Evolutionary conservation across 495 filamentous ascomycete species (phyloP).

Genomic region (Penicillium verhagenii): DNA sequence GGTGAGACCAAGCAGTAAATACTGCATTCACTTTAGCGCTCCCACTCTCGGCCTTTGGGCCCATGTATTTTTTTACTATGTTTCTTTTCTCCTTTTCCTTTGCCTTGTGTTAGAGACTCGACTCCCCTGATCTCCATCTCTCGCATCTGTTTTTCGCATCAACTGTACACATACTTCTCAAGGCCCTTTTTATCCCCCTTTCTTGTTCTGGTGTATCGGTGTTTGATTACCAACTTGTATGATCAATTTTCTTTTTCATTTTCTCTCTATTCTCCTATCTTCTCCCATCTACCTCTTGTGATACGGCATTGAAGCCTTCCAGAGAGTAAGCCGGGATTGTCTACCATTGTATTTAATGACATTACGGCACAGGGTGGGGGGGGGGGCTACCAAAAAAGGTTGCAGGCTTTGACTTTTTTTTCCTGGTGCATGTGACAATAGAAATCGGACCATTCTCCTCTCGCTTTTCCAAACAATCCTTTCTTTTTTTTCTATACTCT

Average conservation of each 20-base stretch:
- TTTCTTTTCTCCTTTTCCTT: conserved; percentile 19
- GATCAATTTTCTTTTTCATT: conserved; percentile 24
- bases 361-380: conserved; percentile 36
- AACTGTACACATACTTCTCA: conserved; percentile 45
- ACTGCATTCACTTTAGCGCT: conserved; percentile 1
- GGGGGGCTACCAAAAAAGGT: conserved; percentile 41
- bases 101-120: conserved; percentile 25
- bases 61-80: conserved; percentile 25
- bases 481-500: conserved; percentile 8
- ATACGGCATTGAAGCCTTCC: not conserved
- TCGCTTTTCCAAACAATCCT: conserved; percentile 29
- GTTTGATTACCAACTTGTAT: conserved; percentile 34
- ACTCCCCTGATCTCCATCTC: conserved; percentile 19
- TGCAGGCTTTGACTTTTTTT: conserved; percentile 39
- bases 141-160: conserved; percentile 34
- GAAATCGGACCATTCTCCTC: conserved; percentile 49
- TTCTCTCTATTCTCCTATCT: conserved; percentile 29
- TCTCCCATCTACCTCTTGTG: conserved; percentile 32
- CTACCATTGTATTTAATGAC: conserved; percentile 49
- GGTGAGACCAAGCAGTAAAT: conserved; percentile 85
- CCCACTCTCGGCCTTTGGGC: not conserved
- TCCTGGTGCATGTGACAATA: conserved; percentile 48
- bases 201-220: conserved; percentile 42
- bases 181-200: conserved; percentile 22
- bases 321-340: conserved; percentile 33